A percentile compares a stretch with the other conserved stretches of the same genome.
Evolutionary conservation across 352 stramenopile genomes (phyloP).

Genomic region (Phytophthora melonis): DNA sequence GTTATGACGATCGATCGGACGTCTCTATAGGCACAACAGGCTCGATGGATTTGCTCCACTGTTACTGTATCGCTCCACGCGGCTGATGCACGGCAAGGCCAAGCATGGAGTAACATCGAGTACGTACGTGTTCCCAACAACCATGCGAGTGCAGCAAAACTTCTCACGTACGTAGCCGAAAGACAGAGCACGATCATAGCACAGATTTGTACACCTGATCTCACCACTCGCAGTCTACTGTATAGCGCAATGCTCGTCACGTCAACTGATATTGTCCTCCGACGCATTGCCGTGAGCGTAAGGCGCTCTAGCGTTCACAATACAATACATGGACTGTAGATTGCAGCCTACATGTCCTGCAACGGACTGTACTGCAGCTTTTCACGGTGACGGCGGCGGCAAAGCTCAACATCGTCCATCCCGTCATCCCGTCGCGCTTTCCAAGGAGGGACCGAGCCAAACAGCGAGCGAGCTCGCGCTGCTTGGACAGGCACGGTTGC

Average conservation of each 20-base stretch:
- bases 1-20: constrained; percentile 18
- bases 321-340: too few species aligned
- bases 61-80: not conserved
- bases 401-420: not conserved
- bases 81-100: not conserved
- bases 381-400: constrained; percentile 5
- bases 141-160: not conserved
- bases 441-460: constrained; percentile 4
- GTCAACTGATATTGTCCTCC: not conserved
- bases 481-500: constrained; percentile 21
- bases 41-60: constrained; percentile 15
- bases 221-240: constrained; percentile 21
- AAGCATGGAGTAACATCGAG: not conserved
- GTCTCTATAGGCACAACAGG: constrained; percentile 1
- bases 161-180: not conserved
- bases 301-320: too few species aligned
- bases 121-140: not conserved
- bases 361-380: not conserved
- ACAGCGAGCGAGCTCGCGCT: not conserved
- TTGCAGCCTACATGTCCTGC: not conserved
- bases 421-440: constrained; percentile 10
- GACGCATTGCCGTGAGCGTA: too few species aligned
- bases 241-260: constrained; percentile 11
- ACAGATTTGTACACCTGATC: constrained; percentile 20
- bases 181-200: not conserved